These are phyloP conservation scores for Piloderma croceum DNA, from an alignment of 768 basidiomycete genomes.

Conservation along the genomic window DNA sequence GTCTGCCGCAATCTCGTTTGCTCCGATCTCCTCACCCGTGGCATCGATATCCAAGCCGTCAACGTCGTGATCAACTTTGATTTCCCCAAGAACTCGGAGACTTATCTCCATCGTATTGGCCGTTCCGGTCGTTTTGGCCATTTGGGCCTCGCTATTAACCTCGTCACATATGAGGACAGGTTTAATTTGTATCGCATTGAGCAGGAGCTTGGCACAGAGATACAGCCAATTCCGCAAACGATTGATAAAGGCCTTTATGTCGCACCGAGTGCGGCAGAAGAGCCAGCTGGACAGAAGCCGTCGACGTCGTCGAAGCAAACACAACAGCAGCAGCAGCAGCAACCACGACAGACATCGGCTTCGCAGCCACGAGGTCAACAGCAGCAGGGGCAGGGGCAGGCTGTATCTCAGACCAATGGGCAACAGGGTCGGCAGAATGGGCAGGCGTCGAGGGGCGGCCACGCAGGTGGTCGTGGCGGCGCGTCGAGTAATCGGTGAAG, in stretches of 20 bases:
- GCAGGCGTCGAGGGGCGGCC: no score
- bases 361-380: slow-evolving; percentile 14
- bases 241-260: slow-evolving; percentile 95
- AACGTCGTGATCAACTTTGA: slow-evolving; percentile 99
- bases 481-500: no score
- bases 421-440: slow-evolving; percentile 17
- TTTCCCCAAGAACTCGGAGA: slow-evolving; percentile 98
- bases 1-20: slow-evolving; percentile 99
- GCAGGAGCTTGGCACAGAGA: slow-evolving; percentile 97
- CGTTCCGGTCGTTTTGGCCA: slow-evolving; percentile 97
- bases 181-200: slow-evolving; percentile 98
- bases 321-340: slow-evolving; percentile 19
- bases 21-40: slow-evolving; percentile 93
- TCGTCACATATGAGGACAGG: slow-evolving; percentile 96
- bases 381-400: slow-evolving; percentile 26
- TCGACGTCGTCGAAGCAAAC: slow-evolving; percentile 31
- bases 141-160: slow-evolving; percentile 92
- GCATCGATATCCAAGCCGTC: slow-evolving; percentile 99
- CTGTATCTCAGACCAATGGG: slow-evolving; percentile 34
- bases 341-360: slow-evolving; percentile 22
- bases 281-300: slow-evolving; percentile 39
- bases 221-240: slow-evolving; percentile 85
- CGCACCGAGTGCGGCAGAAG: slow-evolving; percentile 53
- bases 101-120: slow-evolving; percentile 97
- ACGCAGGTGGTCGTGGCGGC: no score